Evolutionary conservation across 805 yeast species (phyloP).

Genomic region (Saccharomycopsis fodiens): DNA sequence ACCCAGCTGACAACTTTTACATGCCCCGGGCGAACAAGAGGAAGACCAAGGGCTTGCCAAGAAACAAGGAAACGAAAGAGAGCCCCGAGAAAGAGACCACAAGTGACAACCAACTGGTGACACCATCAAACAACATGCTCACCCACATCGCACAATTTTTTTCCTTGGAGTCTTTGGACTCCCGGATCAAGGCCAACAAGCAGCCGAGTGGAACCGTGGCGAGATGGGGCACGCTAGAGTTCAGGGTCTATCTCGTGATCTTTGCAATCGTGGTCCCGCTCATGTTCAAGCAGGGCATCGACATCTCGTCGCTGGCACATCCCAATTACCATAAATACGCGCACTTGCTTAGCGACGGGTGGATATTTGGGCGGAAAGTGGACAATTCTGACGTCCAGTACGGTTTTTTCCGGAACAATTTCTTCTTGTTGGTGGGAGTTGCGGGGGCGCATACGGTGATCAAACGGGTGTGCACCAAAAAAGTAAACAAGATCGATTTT

Average conservation of each 20-base stretch:
- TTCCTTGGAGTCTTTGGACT: slow-evolving; percentile 10
- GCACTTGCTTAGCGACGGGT: slow-evolving; percentile 64
- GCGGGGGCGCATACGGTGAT: slow-evolving; percentile 45
- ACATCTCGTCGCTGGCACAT: slow-evolving; percentile 67
- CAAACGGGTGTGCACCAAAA: slow-evolving; percentile 32
- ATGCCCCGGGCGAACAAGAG: no score
- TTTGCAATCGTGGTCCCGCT: slow-evolving; percentile 70
- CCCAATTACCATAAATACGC: slow-evolving; percentile 62
- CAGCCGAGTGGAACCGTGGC: slow-evolving; percentile 26
- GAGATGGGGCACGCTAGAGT: slow-evolving; percentile 74
- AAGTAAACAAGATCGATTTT: slow-evolving; percentile 29
- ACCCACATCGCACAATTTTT: background rate
- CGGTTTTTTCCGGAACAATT: slow-evolving; percentile 75
- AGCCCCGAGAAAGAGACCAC: no score
- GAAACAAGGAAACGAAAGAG: no score
- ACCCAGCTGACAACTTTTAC: no score
- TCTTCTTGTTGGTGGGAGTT: slow-evolving; percentile 52
- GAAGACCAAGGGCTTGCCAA: no score
- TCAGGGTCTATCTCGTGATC: slow-evolving; percentile 54
- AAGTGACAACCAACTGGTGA: no score
- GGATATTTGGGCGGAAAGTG: slow-evolving; percentile 85
- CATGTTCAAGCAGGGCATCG: slow-evolving; percentile 76
- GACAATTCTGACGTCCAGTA: slow-evolving; percentile 93
- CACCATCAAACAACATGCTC: no score
- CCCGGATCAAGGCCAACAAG: slow-evolving; percentile 8